Evolutionary conservation across 208 protist genomes (phyloP), one percentile per base, ranked within the genome.

Genomic region (Wallacemonas rigidus): DNA sequence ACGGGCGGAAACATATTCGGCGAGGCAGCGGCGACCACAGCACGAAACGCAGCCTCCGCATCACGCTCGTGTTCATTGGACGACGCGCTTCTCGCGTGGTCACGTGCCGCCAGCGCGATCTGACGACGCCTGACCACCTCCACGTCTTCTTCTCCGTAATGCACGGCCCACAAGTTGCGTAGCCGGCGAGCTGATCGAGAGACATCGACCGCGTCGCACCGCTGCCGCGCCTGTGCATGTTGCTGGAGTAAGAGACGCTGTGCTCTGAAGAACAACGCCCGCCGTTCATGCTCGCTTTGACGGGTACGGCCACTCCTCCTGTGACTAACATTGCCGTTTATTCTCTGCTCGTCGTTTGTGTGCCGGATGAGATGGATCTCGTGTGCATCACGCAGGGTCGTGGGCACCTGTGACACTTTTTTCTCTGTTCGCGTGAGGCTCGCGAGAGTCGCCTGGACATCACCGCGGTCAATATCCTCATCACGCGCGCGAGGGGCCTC

Each of bases 121-220:
- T 43, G 35, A 5, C 56, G 56, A 6, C 9, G 60, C 39, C 43
- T 38, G 6, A 17, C 11, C 4, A 65, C 60, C 41, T 65, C 38
- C 7, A 17, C 60, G 43, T 65, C 60, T 41, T 65, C 60, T 41
- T 65, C 60, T 9, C 60, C 41, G 12, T 65, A 4, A 3, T 8
- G 38, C 7, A 65, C 38, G 9, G 60, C 60, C 60, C 60, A 65
- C 12, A 65, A 65, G 43, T 65, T 65, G 12, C 60, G 60, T 41
- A 65, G 40, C n/a, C 60, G 60, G n/a, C 40, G 40, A 7, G 60
- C 56, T 8, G 43, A 6, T 11, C 38, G 26, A 17, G 3, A 36
- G 3, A 53, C 9, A 39, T 50, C 38, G 3, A 39, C 26, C 5
- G 26, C 60, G 5, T 6, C 11, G 40, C 36, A 11, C 3, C 41